Conservation (phyloP, 176 grass and related monocot genomes). For the Pontederia paniculata region DNA sequence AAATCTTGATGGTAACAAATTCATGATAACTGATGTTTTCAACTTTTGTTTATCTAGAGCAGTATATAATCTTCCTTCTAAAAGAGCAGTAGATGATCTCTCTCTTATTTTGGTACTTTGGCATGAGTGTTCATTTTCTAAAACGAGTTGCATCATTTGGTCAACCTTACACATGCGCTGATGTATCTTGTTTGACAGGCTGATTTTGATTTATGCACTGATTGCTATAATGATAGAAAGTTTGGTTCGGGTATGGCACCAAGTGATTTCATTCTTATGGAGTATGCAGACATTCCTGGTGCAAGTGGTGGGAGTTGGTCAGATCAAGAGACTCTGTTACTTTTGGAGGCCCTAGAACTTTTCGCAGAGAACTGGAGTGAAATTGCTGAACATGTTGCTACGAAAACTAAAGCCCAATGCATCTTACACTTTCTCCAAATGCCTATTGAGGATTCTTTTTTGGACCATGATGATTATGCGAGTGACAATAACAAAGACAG, state of each 20-base stretch:
- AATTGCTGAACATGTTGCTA: constrained; percentile 98
- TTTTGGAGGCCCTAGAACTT: constrained; percentile 95
- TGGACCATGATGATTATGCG: constrained; percentile 35
- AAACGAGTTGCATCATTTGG: not conserved
- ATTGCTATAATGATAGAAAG: constrained; percentile 84
- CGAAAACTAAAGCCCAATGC: constrained; percentile 93
- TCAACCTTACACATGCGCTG: not conserved
- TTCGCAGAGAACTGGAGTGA: constrained; percentile 97
- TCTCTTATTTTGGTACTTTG: not conserved
- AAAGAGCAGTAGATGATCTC: no score
- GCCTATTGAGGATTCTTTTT: constrained; percentile 85
- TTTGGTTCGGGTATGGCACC: constrained; percentile 77
- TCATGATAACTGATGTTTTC: no score
- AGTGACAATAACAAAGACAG: constrained; percentile 26
- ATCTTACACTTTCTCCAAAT: constrained; percentile 98
- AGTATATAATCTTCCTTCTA: not conserved
- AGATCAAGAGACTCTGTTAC: constrained; percentile 92
- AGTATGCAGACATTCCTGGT: constrained; percentile 70
- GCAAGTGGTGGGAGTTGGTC: constrained; percentile 91
- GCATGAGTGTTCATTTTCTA: not conserved
- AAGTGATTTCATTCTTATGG: constrained; percentile 98
- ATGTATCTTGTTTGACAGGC: constrained; percentile 43
- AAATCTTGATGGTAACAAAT: no score
- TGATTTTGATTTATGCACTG: constrained; percentile 95
- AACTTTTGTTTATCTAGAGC: no score